These are phyloP conservation scores for Nakazawaea peltata DNA, from an alignment of 805 yeast species.

Conservation along the genomic window DNA sequence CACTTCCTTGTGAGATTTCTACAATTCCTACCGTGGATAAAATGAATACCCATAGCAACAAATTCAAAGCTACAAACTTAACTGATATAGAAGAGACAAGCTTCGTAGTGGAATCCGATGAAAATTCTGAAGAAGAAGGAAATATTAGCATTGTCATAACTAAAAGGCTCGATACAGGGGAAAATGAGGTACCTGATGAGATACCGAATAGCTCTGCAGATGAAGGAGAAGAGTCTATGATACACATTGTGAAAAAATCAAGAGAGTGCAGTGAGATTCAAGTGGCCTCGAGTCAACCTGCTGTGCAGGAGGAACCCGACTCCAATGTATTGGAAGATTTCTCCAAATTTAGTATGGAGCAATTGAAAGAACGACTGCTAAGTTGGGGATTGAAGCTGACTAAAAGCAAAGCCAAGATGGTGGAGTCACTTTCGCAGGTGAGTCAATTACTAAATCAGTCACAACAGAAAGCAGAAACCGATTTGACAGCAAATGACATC, in stretches of 20 bases:
- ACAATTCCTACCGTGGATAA: neutral
- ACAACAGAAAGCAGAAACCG: constrained; percentile 1
- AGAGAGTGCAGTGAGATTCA: constrained; percentile 3
- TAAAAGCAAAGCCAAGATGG: constrained; percentile 25
- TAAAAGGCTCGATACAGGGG: constrained; percentile 3
- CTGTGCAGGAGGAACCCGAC: neutral
- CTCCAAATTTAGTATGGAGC: constrained; percentile 12
- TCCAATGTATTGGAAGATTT: constrained; percentile 9
- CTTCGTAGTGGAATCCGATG: neutral
- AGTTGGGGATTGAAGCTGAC: constrained; percentile 32
- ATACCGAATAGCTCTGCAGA: constrained; percentile 21
- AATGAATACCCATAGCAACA: neutral
- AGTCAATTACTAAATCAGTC: constrained; percentile 14
- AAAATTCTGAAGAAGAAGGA: neutral
- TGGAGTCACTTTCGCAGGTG: constrained; percentile 19
- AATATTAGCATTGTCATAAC: constrained; percentile 2
- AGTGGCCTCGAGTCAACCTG: constrained; percentile 6
- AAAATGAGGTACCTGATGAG: constrained; percentile 5
- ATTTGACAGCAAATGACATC: neutral
- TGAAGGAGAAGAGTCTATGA: constrained; percentile 14
- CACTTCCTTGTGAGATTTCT: neutral
- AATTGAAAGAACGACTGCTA: constrained; percentile 19
- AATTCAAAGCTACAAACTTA: constrained; percentile 2
- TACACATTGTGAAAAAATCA: constrained; percentile 8
- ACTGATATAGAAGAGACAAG: neutral